Percentiles rank a stretch among this genome's conserved stretches.
Evolutionary conservation across 2,329 filamentous ascomycete genomes (phyloP).

Genomic region (Waltergamsia citrina): DNA sequence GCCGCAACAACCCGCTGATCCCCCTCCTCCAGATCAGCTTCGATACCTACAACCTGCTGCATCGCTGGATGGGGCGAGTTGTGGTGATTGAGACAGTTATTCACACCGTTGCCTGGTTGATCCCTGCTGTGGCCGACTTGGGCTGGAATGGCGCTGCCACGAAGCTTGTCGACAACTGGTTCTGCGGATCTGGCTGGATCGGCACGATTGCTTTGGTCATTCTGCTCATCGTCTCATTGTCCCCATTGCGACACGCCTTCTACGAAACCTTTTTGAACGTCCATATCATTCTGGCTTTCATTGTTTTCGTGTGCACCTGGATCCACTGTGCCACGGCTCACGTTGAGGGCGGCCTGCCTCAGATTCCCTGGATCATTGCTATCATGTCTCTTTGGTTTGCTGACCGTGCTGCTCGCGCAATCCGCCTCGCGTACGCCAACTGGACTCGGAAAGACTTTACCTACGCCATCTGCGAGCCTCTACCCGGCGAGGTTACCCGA

Average conservation of each 20-base stretch:
- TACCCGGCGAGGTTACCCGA: slow-evolving; percentile 60
- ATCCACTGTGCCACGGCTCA: slow-evolving; percentile 64
- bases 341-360: slow-evolving; percentile 56
- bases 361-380: slow-evolving; percentile 65
- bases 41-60: slow-evolving; percentile 80
- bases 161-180: slow-evolving; percentile 47
- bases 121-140: slow-evolving; percentile 57
- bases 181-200: slow-evolving; percentile 56
- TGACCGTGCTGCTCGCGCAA: slow-evolving; percentile 58
- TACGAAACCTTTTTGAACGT: slow-evolving; percentile 92
- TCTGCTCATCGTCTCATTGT: slow-evolving; percentile 62
- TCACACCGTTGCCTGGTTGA: slow-evolving; percentile 65
- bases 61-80: slow-evolving; percentile 68
- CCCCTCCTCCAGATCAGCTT: slow-evolving; percentile 76
- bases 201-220: slow-evolving; percentile 52
- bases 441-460: slow-evolving; percentile 50
- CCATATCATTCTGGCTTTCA: slow-evolving; percentile 67
- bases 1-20: slow-evolving; percentile 91
- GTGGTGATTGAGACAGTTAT: slow-evolving; percentile 57
- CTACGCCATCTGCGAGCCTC: slow-evolving; percentile 54
- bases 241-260: slow-evolving; percentile 82
- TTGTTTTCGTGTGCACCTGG: slow-evolving; percentile 64
- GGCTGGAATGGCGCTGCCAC: slow-evolving; percentile 50
- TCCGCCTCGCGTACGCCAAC: slow-evolving; percentile 57
- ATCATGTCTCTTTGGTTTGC: slow-evolving; percentile 68